A percentile compares a stretch with the other conserved stretches of the same genome.
These are phyloP conservation scores for Irpex lacteus DNA, from an alignment of 1,284 basidiomycete species.

Conservation along the genomic window DNA sequence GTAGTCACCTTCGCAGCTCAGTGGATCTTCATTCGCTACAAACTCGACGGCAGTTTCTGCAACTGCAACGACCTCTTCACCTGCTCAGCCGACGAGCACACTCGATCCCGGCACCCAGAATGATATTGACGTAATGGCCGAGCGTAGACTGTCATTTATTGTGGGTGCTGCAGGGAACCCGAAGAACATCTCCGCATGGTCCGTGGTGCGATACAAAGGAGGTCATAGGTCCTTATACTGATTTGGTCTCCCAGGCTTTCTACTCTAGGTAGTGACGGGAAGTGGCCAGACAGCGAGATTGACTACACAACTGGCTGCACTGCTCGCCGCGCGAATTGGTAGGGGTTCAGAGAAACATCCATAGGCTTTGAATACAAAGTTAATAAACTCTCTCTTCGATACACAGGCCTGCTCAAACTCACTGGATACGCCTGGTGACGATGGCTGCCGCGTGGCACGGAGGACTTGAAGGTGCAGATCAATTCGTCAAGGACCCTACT, in stretches of 20 bases:
- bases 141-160: slow-evolving; percentile 22
- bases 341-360: neutral
- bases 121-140: slow-evolving; percentile 21
- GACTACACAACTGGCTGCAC: slow-evolving; percentile 58
- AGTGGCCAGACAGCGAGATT: slow-evolving; percentile 53
- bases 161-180: slow-evolving; percentile 16
- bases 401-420: slow-evolving; percentile 48
- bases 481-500: slow-evolving; percentile 38
- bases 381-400: neutral
- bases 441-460: slow-evolving; percentile 60
- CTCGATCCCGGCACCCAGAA: slow-evolving; percentile 4
- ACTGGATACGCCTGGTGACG: slow-evolving; percentile 54
- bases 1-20: neutral
- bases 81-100: neutral
- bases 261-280: slow-evolving; percentile 44
- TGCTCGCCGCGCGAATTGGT: slow-evolving; percentile 62
- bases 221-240: neutral
- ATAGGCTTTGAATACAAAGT: neutral
- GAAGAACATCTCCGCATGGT: slow-evolving; percentile 20
- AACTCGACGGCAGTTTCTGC: neutral
- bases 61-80: neutral
- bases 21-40: neutral
- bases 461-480: slow-evolving; percentile 34
- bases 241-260: slow-evolving; percentile 34
- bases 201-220: neutral